Conservation (phyloP, 805 yeast species). For the Starmerella geochares region DNA sequence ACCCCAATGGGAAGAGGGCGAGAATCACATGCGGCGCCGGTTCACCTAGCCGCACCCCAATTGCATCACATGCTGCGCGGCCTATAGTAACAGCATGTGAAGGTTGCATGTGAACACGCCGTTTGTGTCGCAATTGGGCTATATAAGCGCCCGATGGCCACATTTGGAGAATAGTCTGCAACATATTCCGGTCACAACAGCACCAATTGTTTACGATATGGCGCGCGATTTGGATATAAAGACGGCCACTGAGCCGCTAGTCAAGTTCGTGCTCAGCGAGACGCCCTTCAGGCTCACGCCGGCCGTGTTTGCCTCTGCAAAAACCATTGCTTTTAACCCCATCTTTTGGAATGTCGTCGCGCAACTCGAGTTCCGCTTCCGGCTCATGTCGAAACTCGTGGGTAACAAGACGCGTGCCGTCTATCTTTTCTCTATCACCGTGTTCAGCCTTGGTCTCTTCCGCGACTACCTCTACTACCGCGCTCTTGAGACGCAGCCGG, state of each 20-base stretch:
- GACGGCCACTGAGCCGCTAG: not conserved
- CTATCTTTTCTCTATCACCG: slow-evolving; percentile 68
- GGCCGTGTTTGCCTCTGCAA: slow-evolving; percentile 21
- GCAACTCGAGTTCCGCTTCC: slow-evolving; percentile 69
- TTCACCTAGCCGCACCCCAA: not conserved
- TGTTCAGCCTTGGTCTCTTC: slow-evolving; percentile 72
- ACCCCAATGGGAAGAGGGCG: slow-evolving; percentile 4
- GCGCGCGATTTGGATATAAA: not conserved
- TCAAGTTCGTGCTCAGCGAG: not conserved
- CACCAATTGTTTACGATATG: not conserved
- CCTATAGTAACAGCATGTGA: not conserved
- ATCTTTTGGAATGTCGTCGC: slow-evolving; percentile 93
- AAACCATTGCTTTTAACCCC: slow-evolving; percentile 72
- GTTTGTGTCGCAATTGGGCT: too few species aligned
- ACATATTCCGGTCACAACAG: not conserved
- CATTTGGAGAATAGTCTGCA: not conserved
- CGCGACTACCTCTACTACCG: slow-evolving; percentile 63
- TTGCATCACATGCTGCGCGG: not conserved
- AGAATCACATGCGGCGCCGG: not conserved
- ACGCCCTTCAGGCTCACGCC: slow-evolving; percentile 12
- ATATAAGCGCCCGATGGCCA: not conserved
- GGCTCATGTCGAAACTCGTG: slow-evolving; percentile 61
- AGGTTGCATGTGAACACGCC: slow-evolving; percentile 5
- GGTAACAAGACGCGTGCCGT: slow-evolving; percentile 60
- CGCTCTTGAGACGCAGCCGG: slow-evolving; percentile 65